A percentile compares a stretch with the other conserved stretches of the same genome.
These are phyloP conservation scores for Phialemonium atrogriseum DNA, from an alignment of 2,329 filamentous ascomycete species.

Conservation along the genomic window DNA sequence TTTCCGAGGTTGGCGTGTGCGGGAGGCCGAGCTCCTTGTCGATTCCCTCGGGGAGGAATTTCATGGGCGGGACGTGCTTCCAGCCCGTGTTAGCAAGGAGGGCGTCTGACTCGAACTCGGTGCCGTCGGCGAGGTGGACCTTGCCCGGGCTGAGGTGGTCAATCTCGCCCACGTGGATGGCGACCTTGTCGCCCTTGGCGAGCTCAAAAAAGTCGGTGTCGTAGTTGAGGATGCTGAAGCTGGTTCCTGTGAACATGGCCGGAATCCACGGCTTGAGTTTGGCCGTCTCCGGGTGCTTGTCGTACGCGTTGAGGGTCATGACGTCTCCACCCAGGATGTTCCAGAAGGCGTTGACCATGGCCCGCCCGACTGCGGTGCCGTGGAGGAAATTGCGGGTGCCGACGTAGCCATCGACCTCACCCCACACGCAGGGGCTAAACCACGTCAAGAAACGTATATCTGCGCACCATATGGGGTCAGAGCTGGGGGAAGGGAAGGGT, in stretches of 20 bases:
- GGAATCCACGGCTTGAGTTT: conserved; percentile 46
- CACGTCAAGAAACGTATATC: conserved; percentile 60
- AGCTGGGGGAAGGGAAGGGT: background rate
- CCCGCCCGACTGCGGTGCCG: conserved; percentile 45
- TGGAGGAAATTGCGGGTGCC: conserved; percentile 48
- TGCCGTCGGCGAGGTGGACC: conserved; percentile 43
- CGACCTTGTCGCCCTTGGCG: conserved; percentile 40
- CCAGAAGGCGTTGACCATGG: conserved; percentile 51
- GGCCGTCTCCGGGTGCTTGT: conserved; percentile 40
- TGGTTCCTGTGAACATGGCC: conserved; percentile 43
- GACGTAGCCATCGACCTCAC: conserved; percentile 50
- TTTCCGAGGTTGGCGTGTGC: conserved; percentile 19
- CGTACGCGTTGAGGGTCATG: conserved; percentile 42
- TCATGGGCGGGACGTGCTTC: conserved; percentile 43
- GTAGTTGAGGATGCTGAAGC: conserved; percentile 54
- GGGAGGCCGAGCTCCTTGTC: conserved; percentile 41
- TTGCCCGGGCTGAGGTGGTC: conserved; percentile 31
- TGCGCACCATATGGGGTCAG: conserved; percentile 10
- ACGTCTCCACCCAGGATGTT: conserved; percentile 47
- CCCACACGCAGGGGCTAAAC: conserved; percentile 71
- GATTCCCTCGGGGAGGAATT: conserved; percentile 40
- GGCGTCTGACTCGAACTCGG: conserved; percentile 36
- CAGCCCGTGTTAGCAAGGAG: conserved; percentile 52
- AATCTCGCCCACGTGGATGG: conserved; percentile 45
- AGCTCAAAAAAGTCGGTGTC: conserved; percentile 48